Base-by-base conservation (phyloP, 164 flowering plant species). In the Euptelea pleiosperma region DNA sequence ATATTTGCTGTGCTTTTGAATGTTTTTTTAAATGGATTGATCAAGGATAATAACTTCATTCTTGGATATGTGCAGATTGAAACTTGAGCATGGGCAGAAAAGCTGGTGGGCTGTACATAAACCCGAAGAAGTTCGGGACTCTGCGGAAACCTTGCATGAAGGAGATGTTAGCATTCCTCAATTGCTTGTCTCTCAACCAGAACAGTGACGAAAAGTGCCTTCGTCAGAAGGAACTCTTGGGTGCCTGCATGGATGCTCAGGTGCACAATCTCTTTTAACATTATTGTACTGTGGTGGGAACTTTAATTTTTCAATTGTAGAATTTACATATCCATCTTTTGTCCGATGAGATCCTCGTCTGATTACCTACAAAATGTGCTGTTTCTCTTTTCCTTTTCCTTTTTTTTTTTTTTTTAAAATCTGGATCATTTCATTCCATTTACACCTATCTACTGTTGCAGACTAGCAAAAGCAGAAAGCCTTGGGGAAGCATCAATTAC, bases 201-300 rank as follows among this genome's bases (percentile, higher is more conserved):
- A 75, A 74, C 66, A 72, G 55, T 30, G 87, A 79, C 41, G 82
- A 73, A 0, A 90, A 79, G 55, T 87, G 97, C 55, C 75, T 15
- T 9, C 73, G 78, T 52, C 82, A 78, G 40, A 85, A 79, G 73
- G 83, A 84, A 9, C 75, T 73, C 18, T 61, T 90, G 63, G 65
- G 36, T 55, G 57, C 81, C 51, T 90, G 97, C 76, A 73, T 87
- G 86, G 80, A 79, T 58, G 74, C 87, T 72, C 86, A 85, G 95
- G 95, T 83, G 36, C 53, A 22, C 35, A 48, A 3, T 48, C 30
- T 22, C 44, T 45, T 58, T 29, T 35, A 37, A 48, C 16, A 14
- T 15, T 14, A 29, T 8, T 18, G 4, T 14, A 35, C 16, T 35
- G 28, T 26, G 2, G 11, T 19, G 25, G 15, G 3, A 9, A 29